These are phyloP conservation scores for Pleurotus tuber-regium DNA, from an alignment of 768 basidiomycete genomes.

Conservation along the genomic window DNA sequence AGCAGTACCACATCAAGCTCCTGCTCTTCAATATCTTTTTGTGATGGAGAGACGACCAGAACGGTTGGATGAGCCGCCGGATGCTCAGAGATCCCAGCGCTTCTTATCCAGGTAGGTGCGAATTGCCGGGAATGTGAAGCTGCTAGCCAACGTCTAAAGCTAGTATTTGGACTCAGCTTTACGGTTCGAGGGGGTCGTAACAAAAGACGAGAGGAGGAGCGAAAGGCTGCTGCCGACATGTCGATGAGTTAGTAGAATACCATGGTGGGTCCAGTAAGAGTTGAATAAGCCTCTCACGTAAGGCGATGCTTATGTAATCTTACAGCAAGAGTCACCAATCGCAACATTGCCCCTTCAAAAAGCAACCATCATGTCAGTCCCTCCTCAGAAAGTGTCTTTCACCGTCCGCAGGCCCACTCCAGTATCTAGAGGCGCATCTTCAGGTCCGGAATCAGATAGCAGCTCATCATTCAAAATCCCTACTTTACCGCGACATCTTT, in stretches of 20 bases:
- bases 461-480: slow-evolving; percentile 53
- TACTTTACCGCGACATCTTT: slow-evolving; percentile 57
- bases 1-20: slow-evolving; percentile 64
- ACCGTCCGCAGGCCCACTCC: slow-evolving; percentile 81
- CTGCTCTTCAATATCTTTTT: slow-evolving; percentile 51
- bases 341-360: background rate
- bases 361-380: slow-evolving; percentile 16
- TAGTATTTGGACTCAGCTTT: background rate
- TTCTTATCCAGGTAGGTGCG: background rate
- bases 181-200: background rate
- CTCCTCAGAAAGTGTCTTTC: slow-evolving; percentile 64
- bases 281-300: background rate
- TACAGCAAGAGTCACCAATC: background rate
- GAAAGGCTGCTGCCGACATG: slow-evolving; percentile 1
- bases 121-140: background rate
- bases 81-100: slow-evolving; percentile 17
- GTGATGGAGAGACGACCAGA: slow-evolving; percentile 49
- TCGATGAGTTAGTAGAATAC: background rate
- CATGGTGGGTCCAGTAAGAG: too few species aligned
- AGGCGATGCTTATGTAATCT: background rate
- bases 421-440: slow-evolving; percentile 56
- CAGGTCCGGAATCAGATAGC: slow-evolving; percentile 62
- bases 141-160: background rate
- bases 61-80: slow-evolving; percentile 46
- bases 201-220: background rate